phyloP scores from a whole-genome alignment of 108 stramenopile species.

The Cyclotella distinguenda region DNA sequence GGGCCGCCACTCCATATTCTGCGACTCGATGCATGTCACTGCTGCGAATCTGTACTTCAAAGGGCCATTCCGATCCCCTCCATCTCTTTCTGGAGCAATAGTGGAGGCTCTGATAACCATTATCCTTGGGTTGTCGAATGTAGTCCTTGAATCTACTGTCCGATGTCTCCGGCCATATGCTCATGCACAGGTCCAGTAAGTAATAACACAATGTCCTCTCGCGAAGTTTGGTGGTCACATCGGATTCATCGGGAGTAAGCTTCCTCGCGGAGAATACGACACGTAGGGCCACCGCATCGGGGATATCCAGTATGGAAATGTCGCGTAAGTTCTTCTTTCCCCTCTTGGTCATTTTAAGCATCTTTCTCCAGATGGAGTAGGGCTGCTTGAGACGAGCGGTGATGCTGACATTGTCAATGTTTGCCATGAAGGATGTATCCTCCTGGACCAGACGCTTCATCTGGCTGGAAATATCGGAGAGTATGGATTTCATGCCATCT shows the following conservation, averaged over 20 bases:
- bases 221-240: constrained; percentile 57
- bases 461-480: constrained; percentile 55
- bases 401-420: constrained; percentile 60
- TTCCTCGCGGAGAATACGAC: constrained; percentile 74
- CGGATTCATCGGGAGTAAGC: constrained; percentile 49
- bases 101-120: constrained; percentile 94
- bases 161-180: constrained; percentile 50
- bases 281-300: constrained; percentile 77
- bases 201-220: constrained; percentile 83
- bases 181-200: constrained; percentile 57
- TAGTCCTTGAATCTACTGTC: constrained; percentile 89
- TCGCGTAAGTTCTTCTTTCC: constrained; percentile 32
- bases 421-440: constrained; percentile 58
- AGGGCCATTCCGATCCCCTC: constrained; percentile 60
- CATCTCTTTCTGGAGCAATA: constrained; percentile 67
- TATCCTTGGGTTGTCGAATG: constrained; percentile 77
- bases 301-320: constrained; percentile 63
- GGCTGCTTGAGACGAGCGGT: constrained; percentile 80
- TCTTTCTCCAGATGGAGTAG: constrained; percentile 82
- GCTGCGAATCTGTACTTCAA: constrained; percentile 86
- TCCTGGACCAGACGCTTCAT: constrained; percentile 59
- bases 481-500: constrained; percentile 56
- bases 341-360: constrained; percentile 59
- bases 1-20: constrained; percentile 83
- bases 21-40: constrained; percentile 88